Conservation (phyloP, 805 yeast species). For the Soucietia sequanensis region DNA sequence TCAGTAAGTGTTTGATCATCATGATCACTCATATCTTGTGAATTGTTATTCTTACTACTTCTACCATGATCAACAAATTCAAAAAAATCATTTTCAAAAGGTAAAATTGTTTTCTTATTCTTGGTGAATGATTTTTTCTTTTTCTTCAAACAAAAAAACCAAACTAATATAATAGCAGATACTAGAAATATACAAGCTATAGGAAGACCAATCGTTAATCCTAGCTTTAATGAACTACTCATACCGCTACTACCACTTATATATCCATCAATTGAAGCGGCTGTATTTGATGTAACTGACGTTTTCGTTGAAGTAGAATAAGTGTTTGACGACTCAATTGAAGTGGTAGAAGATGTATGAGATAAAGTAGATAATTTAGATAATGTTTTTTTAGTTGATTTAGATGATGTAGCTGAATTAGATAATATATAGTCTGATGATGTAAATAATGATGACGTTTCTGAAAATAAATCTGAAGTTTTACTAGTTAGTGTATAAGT, state of each 20-base stretch:
- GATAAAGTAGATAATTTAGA: not conserved
- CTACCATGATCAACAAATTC: not conserved
- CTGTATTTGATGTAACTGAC: not conserved
- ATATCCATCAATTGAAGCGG: slow-evolving; percentile 1
- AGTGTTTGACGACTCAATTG: not conserved
- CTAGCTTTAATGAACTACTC: slow-evolving; percentile 17
- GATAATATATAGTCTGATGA: not conserved
- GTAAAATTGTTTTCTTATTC: slow-evolving; percentile 2
- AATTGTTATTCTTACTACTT: too few species aligned
- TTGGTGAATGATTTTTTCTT: slow-evolving; percentile 8
- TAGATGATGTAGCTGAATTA: not conserved
- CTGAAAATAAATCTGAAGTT: too few species aligned
- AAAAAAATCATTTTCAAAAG: slow-evolving; percentile 7
- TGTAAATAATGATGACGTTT: too few species aligned
- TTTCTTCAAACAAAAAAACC: slow-evolving; percentile 20
- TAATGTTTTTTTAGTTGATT: not conserved
- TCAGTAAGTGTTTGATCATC: too few species aligned
- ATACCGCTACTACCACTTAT: slow-evolving; percentile 1
- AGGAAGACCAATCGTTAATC: slow-evolving; percentile 33
- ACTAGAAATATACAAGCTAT: slow-evolving; percentile 25
- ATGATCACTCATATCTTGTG: slow-evolving; percentile 5
- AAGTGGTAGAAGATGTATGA: not conserved
- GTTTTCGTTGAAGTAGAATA: not conserved
- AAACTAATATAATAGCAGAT: slow-evolving; percentile 16
- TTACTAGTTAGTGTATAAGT: slow-evolving; percentile 9